These are phyloP conservation scores for Leptographium radiaticola DNA, from an alignment of 2,329 filamentous ascomycete species.

Conservation along the genomic window DNA sequence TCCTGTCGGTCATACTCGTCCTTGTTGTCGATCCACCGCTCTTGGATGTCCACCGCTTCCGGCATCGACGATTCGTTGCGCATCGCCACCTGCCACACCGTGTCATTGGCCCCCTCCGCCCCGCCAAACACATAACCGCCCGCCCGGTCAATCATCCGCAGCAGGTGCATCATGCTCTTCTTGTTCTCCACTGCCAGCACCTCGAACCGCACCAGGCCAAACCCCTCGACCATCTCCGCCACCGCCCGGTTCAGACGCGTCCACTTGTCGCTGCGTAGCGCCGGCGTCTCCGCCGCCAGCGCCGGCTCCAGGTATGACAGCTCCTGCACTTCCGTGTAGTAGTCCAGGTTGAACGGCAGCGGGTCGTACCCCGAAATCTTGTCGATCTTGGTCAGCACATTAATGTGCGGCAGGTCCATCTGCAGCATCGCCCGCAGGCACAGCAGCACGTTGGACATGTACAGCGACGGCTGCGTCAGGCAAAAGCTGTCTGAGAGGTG, in stretches of 20 bases:
- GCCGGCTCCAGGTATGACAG: constrained; percentile 70
- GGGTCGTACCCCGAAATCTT: constrained; percentile 76
- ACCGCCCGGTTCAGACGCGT: constrained; percentile 75
- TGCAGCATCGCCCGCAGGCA: constrained; percentile 94
- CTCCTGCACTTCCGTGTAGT: constrained; percentile 94
- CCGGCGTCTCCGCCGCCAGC: constrained; percentile 66
- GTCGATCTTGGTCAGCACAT: constrained; percentile 95
- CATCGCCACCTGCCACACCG: constrained; percentile 95
- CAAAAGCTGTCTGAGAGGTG: constrained; percentile 92
- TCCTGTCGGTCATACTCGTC: constrained; percentile 70
- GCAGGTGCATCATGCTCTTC: constrained; percentile 85
- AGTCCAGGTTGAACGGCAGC: constrained; percentile 90
- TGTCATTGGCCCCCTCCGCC: constrained; percentile 86
- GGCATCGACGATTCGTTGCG: constrained; percentile 59
- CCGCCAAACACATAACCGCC: constrained; percentile 87
- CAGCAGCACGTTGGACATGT: constrained; percentile 86
- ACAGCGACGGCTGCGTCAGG: constrained; percentile 83
- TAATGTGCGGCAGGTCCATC: constrained; percentile 91
- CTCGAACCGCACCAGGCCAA: constrained; percentile 82
- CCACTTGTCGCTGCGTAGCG: constrained; percentile 61
- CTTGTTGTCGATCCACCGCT: constrained; percentile 86
- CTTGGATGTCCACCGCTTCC: constrained; percentile 82
- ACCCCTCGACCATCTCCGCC: constrained; percentile 75
- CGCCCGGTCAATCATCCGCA: constrained; percentile 81
- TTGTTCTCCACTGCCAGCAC: constrained; percentile 94